Percentiles rank a stretch among this genome's conserved stretches.
These are phyloP conservation scores for Coleophoma cylindrospora DNA, from an alignment of 2,329 filamentous ascomycete species.

Conservation along the genomic window DNA sequence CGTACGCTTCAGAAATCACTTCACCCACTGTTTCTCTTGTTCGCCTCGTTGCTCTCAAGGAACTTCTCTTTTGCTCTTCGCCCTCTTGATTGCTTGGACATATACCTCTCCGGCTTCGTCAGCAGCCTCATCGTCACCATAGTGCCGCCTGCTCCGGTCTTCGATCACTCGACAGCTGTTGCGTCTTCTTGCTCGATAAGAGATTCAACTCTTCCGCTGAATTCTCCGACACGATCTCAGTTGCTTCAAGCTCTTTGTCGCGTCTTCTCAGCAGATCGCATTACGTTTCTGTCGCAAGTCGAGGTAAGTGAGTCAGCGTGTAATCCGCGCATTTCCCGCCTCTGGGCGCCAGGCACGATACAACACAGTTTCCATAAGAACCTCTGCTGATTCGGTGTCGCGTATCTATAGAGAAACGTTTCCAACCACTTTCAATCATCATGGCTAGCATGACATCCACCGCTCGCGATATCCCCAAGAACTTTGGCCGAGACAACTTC, in stretches of 20 bases:
- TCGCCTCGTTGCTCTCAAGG: constrained; percentile 11
- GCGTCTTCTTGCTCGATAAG: constrained; percentile 19
- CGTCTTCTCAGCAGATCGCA: constrained; percentile 15
- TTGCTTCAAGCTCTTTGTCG: constrained; percentile 18
- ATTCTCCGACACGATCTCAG: constrained; percentile 12
- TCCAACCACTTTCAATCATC: constrained; percentile 28
- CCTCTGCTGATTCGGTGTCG: constrained; percentile 20
- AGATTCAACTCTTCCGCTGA: constrained; percentile 9
- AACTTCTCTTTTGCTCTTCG: constrained; percentile 2
- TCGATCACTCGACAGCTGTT: constrained; percentile 14
- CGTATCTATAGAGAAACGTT: constrained; percentile 26
- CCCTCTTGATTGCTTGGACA: constrained; percentile 13
- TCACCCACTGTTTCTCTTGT: neutral
- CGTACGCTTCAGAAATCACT: neutral
- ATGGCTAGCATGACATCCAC: constrained; percentile 61
- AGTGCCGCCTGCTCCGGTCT: neutral
- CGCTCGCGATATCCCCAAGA: constrained; percentile 60
- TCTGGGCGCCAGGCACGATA: constrained; percentile 1
- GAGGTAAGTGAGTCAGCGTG: constrained; percentile 23
- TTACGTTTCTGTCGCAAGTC: constrained; percentile 27
- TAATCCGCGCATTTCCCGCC: neutral
- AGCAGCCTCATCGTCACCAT: constrained; percentile 6
- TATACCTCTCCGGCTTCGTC: constrained; percentile 17
- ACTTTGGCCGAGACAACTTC: constrained; percentile 63
- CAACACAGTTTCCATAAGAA: constrained; percentile 9